Conservation (phyloP, 2,329 filamentous ascomycete species). For the Sclerotinia nivalis region DNA sequence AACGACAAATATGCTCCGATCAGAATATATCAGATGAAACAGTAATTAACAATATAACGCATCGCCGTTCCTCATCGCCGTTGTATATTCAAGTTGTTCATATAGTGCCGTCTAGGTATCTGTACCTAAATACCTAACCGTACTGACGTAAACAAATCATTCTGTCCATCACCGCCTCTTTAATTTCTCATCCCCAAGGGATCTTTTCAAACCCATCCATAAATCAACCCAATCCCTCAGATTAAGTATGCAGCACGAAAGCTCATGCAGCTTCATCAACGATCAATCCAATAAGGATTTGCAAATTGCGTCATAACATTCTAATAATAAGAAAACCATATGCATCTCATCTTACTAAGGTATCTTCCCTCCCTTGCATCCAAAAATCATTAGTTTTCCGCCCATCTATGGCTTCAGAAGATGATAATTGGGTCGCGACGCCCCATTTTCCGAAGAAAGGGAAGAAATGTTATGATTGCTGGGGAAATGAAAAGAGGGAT, state of each 20-base stretch:
- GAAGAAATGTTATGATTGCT: background rate
- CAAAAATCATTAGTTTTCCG: background rate
- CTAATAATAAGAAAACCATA: slow-evolving; percentile 13
- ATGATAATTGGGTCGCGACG: background rate
- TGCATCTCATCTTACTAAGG: slow-evolving; percentile 7
- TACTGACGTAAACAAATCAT: background rate
- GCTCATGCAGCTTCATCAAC: background rate
- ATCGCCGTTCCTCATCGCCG: background rate
- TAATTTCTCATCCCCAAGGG: slow-evolving; percentile 4
- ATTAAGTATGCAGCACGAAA: slow-evolving; percentile 3
- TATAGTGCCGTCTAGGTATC: background rate
- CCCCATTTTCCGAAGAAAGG: background rate
- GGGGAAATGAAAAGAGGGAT: background rate
- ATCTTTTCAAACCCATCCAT: background rate
- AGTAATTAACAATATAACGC: background rate
- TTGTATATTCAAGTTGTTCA: background rate
- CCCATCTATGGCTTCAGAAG: background rate
- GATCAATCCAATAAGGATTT: background rate
- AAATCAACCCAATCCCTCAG: background rate
- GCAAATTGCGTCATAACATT: slow-evolving; percentile 12
- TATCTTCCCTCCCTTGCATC: slow-evolving; percentile 7
- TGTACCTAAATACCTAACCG: background rate
- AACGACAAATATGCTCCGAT: background rate
- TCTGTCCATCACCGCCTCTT: slow-evolving; percentile 1
- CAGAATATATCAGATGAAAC: background rate